phyloP scores from a whole-genome alignment of 83 land plant genomes.

The Picea mariana region DNA sequence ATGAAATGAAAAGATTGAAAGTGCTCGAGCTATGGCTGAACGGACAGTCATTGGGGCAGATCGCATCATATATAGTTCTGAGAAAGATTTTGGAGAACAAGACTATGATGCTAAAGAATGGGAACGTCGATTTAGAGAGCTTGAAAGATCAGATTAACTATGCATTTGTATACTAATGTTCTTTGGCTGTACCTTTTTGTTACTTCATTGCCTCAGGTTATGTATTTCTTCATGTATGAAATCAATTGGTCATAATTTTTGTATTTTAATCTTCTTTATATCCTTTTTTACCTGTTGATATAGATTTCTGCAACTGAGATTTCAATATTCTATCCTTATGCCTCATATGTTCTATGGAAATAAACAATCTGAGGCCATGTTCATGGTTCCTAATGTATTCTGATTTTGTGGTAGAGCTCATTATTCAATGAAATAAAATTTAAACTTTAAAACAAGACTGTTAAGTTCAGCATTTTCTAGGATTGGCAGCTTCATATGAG shows the following conservation, averaged over 20 bases:
- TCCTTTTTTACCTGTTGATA: not conserved
- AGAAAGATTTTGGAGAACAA: slow-evolving; percentile 60
- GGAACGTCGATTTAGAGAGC: slow-evolving; percentile 58
- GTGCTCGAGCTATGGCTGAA: slow-evolving; percentile 73
- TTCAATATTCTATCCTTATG: no score
- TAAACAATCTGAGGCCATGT: no score
- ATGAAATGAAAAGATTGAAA: slow-evolving; percentile 41
- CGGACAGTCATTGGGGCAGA: slow-evolving; percentile 65
- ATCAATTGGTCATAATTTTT: not conserved
- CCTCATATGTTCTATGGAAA: no score
- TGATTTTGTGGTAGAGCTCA: no score
- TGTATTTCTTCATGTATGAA: slow-evolving; percentile 1
- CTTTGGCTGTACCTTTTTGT: not conserved
- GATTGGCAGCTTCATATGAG: no score
- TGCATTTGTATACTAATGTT: not conserved
- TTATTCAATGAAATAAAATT: no score
- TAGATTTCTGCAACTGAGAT: not conserved
- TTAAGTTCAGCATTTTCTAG: no score
- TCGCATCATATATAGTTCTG: slow-evolving; percentile 65
- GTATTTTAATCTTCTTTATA: not conserved
- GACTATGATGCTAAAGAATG: slow-evolving; percentile 68
- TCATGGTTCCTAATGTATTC: no score
- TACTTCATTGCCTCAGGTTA: not conserved
- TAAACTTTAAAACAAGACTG: no score
- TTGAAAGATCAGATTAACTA: slow-evolving; percentile 39